A percentile compares a stretch with the other conserved stretches of the same genome.
phyloP scores from a whole-genome alignment of 2,329 filamentous ascomycete genomes.

The Colletotrichum sojae region DNA sequence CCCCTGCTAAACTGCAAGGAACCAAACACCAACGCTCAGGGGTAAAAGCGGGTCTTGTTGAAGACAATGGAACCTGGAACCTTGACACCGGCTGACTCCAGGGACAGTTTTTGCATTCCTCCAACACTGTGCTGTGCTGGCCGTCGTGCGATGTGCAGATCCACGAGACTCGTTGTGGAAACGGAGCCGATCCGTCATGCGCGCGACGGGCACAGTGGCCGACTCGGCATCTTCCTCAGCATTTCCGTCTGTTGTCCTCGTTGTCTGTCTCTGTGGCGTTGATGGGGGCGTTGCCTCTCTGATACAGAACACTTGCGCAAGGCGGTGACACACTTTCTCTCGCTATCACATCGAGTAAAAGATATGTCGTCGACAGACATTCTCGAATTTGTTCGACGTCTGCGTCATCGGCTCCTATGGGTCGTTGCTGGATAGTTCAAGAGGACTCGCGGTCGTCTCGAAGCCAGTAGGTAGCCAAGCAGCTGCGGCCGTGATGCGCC shows the following conservation, averaged over 20 bases:
- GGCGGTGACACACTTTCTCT: no score
- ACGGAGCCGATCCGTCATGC: conserved; percentile 39
- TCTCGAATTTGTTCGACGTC: no score
- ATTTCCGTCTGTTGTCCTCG: conserved; percentile 6
- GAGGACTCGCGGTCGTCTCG: neutral
- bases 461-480: conserved; percentile 1
- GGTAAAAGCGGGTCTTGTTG: conserved; percentile 44
- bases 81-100: conserved; percentile 13
- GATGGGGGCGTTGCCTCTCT: conserved; percentile 5
- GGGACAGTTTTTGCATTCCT: conserved; percentile 23
- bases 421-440: neutral
- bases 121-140: conserved; percentile 36
- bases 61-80: conserved; percentile 35
- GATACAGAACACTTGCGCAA: neutral
- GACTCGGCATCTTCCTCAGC: neutral
- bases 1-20: conserved; percentile 35
- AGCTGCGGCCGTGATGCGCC: conserved; percentile 8
- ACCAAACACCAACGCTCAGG: conserved; percentile 42
- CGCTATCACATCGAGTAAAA: no score
- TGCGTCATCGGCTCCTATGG: no score
- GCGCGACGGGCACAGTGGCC: conserved; percentile 28
- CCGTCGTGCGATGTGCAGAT: conserved; percentile 16
- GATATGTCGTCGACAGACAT: no score
- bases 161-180: conserved; percentile 24
- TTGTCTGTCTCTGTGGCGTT: conserved; percentile 17